Evolutionary conservation across 306 rosid species (phyloP), one percentile per base, ranked within the genome.

Genomic region (Chamaecrista fasciculata): DNA sequence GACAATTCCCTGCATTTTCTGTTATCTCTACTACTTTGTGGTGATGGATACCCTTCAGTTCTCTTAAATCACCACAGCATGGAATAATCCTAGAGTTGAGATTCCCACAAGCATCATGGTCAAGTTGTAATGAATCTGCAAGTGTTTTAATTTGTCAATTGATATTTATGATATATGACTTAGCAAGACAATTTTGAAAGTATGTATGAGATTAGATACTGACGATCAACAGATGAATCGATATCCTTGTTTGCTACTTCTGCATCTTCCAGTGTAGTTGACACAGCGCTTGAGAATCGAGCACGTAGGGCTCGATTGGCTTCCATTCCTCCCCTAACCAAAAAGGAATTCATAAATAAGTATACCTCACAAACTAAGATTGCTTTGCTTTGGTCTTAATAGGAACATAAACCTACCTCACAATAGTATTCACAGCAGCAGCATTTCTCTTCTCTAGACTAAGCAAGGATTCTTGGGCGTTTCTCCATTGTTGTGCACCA

Each of bases 111-210:
- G 99, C 99, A 43, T 91, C 96, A 12, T 78, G 96, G 83, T 95
- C 99, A 58, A 91, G 99, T 89, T 81, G 91, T 76, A 91, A 85
- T 5, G 99, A 91, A 71, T 95, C 99, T 95, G 95, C 82, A 78
- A 55, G 60, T 31, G 42, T 56, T 75, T 61, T 39, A 62, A 64
- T 44, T 74, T 70, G 63, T 76, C 46, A 78, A 74, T 70, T 65
- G 53, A 70, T 33, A n/a, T 61, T 48, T 11, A 49, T 52, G 23
- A 46, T 46, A 46, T 46, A 46, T 39, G 40, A 63, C 15, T 25
- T 47, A 67, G 23, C 0, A 49, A 62, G 26, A 52, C 37, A 80
- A 70, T 49, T 14, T 47, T 19, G 1, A 48, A 31, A 26, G 15
- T 26, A 24, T 26, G 64, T 37, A 57, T 40, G 62, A 74, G 70